Evolutionary conservation across 2,329 filamentous ascomycete genomes (phyloP), one percentile per base, ranked within the genome.

Genomic region (Fusarium mangiferae): DNA sequence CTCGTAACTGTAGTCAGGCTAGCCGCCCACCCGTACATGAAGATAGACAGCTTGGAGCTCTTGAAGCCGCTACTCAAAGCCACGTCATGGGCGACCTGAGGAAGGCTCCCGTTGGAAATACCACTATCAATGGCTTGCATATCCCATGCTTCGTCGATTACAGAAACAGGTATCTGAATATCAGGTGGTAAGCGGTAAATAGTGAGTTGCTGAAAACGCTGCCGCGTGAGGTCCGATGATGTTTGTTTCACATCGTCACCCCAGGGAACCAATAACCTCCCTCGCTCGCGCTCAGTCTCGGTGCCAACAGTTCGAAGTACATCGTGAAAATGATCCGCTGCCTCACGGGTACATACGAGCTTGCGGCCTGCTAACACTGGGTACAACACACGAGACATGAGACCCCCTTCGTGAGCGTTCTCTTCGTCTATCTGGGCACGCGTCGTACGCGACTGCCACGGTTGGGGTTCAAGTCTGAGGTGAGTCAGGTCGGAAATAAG

Each of bases 401-500:
- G 69, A 10, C 82, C 80, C 5, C 73, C 79, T 7, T 75, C 51
- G 4, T 77, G 64, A 12, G 55, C 52, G 20, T 78, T 80, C 64
- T 83, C 81, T 58, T 84, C 80, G 11, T 81, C 78, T 55, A 84
- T 84, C 54, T 83, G 81, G 3, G 73, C 67, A 7, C 77, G 71
- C 10, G 82, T 83, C 6, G 79, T 80, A 18, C 64, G 68, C 7
- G 77, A 78, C 49, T 83, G 81, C 79, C 81, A 83, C 7, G 78
- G 75, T 61, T 81, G 75, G 2, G 80, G 78, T 24, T 79, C 69
- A 11, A 84, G 81, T 6, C 70, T 61, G 14, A 76, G 65, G 44
- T 85, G 83, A 2, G 83, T 84, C 18, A 84, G 77, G 57, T 85
- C 83, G 2, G 83, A 84, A 39, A 83, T 79, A 35, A 85, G 77